Evolutionary conservation across 306 rosid genomes (phyloP).

Genomic region (Erythrophleum fordii): DNA sequence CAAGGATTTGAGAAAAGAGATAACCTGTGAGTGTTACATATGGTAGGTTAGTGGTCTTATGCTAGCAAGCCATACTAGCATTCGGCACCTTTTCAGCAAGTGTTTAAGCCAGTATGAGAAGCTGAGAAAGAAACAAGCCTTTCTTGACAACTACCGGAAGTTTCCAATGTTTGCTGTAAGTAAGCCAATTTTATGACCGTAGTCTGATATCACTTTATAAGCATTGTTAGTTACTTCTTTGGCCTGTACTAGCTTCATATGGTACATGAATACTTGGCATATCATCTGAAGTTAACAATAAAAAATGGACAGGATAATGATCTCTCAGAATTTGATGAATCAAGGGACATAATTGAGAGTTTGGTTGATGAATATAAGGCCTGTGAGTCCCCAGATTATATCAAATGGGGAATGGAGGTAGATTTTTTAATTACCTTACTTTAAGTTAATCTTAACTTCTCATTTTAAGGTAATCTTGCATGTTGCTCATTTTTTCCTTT

Average conservation of each 20-base stretch:
- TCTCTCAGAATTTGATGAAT: slow-evolving; percentile 98
- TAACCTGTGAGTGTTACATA: slow-evolving; percentile 43
- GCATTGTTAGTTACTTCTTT: slow-evolving; percentile 26
- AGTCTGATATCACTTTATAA: slow-evolving; percentile 23
- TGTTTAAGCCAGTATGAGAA: slow-evolving; percentile 94
- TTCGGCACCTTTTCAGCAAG: slow-evolving; percentile 96
- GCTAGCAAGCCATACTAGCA: slow-evolving; percentile 98
- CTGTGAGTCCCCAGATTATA: slow-evolving; percentile 98
- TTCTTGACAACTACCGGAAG: slow-evolving; percentile 94
- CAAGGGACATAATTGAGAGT: slow-evolving; percentile 94
- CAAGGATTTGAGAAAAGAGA: neutral
- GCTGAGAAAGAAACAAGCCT: slow-evolving; percentile 98
- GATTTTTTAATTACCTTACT: slow-evolving; percentile 37
- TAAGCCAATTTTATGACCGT: slow-evolving; percentile 30
- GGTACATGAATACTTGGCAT: slow-evolving; percentile 27
- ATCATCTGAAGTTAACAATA: slow-evolving; percentile 36
- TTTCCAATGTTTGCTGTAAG: slow-evolving; percentile 99
- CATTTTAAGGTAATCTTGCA: slow-evolving; percentile 26
- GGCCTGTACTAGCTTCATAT: slow-evolving; percentile 28
- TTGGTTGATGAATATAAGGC: slow-evolving; percentile 98
- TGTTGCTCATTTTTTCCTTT: slow-evolving; percentile 17
- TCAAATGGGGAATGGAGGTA: slow-evolving; percentile 99
- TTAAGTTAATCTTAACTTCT: slow-evolving; percentile 29
- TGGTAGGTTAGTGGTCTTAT: slow-evolving; percentile 96
- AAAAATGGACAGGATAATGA: slow-evolving; percentile 84